phyloP scores from a whole-genome alignment of 805 yeast genomes.

The Barnettozyma sucrosica region DNA sequence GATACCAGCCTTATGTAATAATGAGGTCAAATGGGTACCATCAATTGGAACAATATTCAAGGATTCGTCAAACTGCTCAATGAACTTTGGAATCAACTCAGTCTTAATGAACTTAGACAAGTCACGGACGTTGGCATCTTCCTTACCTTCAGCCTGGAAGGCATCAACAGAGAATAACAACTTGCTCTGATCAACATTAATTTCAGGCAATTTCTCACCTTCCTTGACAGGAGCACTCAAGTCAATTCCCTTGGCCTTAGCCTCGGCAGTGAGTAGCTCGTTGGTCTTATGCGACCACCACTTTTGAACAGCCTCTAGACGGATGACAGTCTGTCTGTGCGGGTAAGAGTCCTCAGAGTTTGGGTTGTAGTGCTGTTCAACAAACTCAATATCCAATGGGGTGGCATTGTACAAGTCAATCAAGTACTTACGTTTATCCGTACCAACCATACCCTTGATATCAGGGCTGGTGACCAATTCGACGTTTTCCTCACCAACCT shows the following conservation, averaged over 20 bases:
- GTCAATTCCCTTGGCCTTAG: constrained; percentile 25
- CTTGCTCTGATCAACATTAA: constrained; percentile 46
- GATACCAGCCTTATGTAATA: constrained; percentile 77
- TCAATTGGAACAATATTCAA: constrained; percentile 63
- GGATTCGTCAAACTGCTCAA: constrained; percentile 41
- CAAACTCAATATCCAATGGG: constrained; percentile 78
- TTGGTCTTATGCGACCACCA: constrained; percentile 77
- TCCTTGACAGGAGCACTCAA: constrained; percentile 15
- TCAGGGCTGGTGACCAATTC: constrained; percentile 66
- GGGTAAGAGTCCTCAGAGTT: constrained; percentile 54
- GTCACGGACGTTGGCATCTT: constrained; percentile 50
- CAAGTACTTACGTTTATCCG: constrained; percentile 78
- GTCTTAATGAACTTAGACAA: constrained; percentile 58
- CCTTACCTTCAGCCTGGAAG: constrained; percentile 34
- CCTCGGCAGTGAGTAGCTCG: constrained; percentile 31
- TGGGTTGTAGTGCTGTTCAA: constrained; percentile 47
- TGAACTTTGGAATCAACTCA: constrained; percentile 55
- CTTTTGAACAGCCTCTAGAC: constrained; percentile 85
- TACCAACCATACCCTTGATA: constrained; percentile 80
- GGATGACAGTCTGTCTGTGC: constrained; percentile 68
- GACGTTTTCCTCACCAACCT: constrained; percentile 35
- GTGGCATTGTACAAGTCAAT: constrained; percentile 80
- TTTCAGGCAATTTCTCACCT: constrained; percentile 40
- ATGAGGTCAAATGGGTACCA: constrained; percentile 64
- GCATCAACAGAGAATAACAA: constrained; percentile 59